Percentiles rank a stretch among this genome's conserved stretches.
These are phyloP conservation scores for Tolypocladium tropicale DNA, from an alignment of 2,329 filamentous ascomycete genomes.

Conservation along the genomic window DNA sequence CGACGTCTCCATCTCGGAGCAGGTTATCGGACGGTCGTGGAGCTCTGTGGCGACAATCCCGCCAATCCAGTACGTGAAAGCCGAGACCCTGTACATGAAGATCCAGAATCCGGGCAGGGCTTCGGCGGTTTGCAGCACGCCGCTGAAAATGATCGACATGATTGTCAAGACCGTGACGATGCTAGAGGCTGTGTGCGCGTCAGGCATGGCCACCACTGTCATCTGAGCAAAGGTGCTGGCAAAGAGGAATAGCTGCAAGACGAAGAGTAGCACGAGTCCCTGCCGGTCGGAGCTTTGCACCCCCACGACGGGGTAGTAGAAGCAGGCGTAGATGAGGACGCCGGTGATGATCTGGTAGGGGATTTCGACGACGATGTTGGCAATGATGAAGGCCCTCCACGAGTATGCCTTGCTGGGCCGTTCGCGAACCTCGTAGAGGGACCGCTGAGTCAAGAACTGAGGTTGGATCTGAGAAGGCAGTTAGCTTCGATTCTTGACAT, in stretches of 20 bases:
- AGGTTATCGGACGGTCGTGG: constrained; percentile 40
- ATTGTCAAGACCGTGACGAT: constrained; percentile 50
- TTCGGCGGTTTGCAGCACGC: constrained; percentile 49
- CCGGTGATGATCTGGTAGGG: constrained; percentile 59
- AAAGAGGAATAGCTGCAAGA: constrained; percentile 59
- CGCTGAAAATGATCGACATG: constrained; percentile 50
- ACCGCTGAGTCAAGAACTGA: constrained; percentile 62
- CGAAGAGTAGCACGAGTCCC: constrained; percentile 54
- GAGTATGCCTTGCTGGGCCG: constrained; percentile 65
- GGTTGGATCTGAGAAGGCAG: constrained; percentile 49
- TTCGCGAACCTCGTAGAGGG: constrained; percentile 69
- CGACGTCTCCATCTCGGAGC: constrained; percentile 46
- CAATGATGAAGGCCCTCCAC: constrained; percentile 62
- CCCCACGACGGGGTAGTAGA: constrained; percentile 56
- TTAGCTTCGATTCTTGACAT: constrained; percentile 2
- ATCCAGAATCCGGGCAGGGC: constrained; percentile 63
- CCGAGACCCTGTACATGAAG: constrained; percentile 61
- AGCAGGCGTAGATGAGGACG: constrained; percentile 52
- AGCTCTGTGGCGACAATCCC: constrained; percentile 60
- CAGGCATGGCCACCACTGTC: constrained; percentile 59
- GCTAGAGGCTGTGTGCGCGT: constrained; percentile 57
- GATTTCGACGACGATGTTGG: constrained; percentile 63
- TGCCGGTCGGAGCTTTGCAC: constrained; percentile 43
- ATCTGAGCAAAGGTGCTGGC: constrained; percentile 64
- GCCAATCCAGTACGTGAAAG: constrained; percentile 59